Conservation (phyloP, 2,329 filamentous ascomycete genomes). For the Arthrobotrys pseudoclavata region DNA sequence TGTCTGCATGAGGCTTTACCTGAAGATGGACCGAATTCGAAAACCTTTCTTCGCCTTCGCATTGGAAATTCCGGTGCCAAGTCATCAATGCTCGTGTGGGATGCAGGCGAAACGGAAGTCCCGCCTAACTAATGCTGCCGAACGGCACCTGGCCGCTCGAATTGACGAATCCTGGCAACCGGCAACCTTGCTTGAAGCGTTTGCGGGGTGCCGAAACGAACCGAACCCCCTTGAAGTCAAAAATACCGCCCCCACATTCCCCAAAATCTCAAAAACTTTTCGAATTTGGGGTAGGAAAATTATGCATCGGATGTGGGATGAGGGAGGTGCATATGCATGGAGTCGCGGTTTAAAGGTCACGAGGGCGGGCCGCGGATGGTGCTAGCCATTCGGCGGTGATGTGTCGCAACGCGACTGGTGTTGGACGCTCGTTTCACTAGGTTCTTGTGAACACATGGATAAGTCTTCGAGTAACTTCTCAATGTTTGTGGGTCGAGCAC, state of each 20-base stretch:
- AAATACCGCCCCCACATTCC: slow-evolving; percentile 52
- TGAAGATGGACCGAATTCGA: neutral
- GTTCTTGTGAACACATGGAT: slow-evolving; percentile 7
- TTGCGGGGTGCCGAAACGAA: slow-evolving; percentile 51
- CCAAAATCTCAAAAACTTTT: slow-evolving; percentile 3
- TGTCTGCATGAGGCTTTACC: neutral
- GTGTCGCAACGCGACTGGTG: slow-evolving; percentile 57
- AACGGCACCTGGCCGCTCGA: slow-evolving; percentile 36
- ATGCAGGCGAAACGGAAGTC: slow-evolving; percentile 40
- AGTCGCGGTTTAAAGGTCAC: slow-evolving; percentile 33
- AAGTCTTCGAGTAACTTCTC: slow-evolving; percentile 4
- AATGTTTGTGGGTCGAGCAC: slow-evolving; percentile 1
- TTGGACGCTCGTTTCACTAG: slow-evolving; percentile 11
- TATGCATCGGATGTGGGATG: slow-evolving; percentile 28
- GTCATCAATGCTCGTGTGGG: slow-evolving; percentile 36
- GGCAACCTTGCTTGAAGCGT: slow-evolving; percentile 29
- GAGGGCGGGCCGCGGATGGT: slow-evolving; percentile 17
- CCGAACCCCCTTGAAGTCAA: slow-evolving; percentile 17
- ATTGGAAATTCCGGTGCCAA: neutral
- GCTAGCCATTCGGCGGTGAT: slow-evolving; percentile 26
- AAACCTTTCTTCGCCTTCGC: neutral
- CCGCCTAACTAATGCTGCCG: slow-evolving; percentile 43
- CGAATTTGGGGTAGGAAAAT: neutral
- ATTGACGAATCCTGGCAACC: slow-evolving; percentile 22
- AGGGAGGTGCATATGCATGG: slow-evolving; percentile 26